A percentile compares a stretch with the other conserved stretches of the same genome.
phyloP scores from a whole-genome alignment of 1,139 yeast genomes.

The Kurtzmaniella natalensis region DNA sequence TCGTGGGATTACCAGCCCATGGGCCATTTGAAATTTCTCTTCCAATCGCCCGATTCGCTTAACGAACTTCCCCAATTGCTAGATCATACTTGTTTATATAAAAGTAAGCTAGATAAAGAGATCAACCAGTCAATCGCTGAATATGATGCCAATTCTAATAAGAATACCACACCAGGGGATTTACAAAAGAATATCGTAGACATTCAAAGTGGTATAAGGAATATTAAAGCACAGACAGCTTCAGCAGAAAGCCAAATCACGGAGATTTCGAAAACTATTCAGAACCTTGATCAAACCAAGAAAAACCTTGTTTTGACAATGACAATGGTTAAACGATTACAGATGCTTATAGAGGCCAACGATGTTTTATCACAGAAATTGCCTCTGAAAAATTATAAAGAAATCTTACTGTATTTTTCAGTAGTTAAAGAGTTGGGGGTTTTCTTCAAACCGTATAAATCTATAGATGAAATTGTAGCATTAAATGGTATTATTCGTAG shows the following conservation, averaged over 20 bases:
- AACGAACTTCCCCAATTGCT: conserved; percentile 45
- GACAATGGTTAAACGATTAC: conserved; percentile 82
- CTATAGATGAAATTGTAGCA: conserved; percentile 76
- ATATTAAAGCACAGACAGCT: conserved; percentile 25
- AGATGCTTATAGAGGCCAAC: conserved; percentile 80
- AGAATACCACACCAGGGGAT: conserved; percentile 15
- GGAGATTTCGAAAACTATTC: conserved; percentile 71
- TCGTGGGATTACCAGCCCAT: conserved; percentile 27
- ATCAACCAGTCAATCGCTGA: conserved; percentile 29
- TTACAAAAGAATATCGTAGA: conserved; percentile 41
- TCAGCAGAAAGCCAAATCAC: conserved; percentile 61
- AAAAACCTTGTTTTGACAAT: conserved; percentile 76
- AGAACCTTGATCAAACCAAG: conserved; percentile 74
- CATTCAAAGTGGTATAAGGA: conserved; percentile 36
- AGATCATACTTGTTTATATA: conserved; percentile 37
- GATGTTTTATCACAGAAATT: conserved; percentile 54
- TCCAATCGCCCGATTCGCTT: conserved; percentile 40
- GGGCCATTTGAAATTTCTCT: conserved; percentile 31
- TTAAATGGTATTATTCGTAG: conserved; percentile 60
- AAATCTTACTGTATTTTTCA: conserved; percentile 62
- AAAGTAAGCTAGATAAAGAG: conserved; percentile 38
- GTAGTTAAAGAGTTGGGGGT: conserved; percentile 77
- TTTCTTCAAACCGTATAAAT: conserved; percentile 77
- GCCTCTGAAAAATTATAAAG: conserved; percentile 49
- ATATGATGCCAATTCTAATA: conserved; percentile 20